These are phyloP conservation scores for Incumbomyces lentus DNA, from an alignment of 2,329 filamentous ascomycete species.

Conservation along the genomic window DNA sequence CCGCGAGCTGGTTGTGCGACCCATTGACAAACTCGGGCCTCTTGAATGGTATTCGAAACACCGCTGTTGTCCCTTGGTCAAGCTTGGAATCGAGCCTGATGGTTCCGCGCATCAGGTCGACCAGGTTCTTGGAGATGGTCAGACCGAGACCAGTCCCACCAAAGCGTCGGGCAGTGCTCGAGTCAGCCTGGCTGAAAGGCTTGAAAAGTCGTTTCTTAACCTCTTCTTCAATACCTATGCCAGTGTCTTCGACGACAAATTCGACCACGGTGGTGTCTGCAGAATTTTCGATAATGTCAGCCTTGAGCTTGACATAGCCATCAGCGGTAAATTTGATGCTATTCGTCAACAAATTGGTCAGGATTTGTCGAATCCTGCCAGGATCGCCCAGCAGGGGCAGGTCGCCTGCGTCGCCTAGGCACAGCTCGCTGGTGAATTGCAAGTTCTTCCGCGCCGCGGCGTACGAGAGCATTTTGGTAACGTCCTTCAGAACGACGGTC, in stretches of 20 bases:
- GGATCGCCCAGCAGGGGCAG: slow-evolving; percentile 69
- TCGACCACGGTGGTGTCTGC: slow-evolving; percentile 55
- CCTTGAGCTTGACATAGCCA: slow-evolving; percentile 57
- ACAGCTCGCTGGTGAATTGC: slow-evolving; percentile 56
- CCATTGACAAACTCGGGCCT: slow-evolving; percentile 48
- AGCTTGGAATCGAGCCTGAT: slow-evolving; percentile 59
- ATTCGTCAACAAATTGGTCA: slow-evolving; percentile 69
- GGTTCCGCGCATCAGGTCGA: slow-evolving; percentile 69
- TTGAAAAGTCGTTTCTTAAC: slow-evolving; percentile 64
- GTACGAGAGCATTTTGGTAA: slow-evolving; percentile 69
- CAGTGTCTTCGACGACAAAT: slow-evolving; percentile 66
- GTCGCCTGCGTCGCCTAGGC: slow-evolving; percentile 50
- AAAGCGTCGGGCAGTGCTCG: slow-evolving; percentile 67
- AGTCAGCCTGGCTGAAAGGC: slow-evolving; percentile 72
- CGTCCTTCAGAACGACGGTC: slow-evolving; percentile 60
- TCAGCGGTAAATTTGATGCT: slow-evolving; percentile 65
- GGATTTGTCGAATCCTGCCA: slow-evolving; percentile 62
- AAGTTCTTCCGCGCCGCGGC: slow-evolving; percentile 65
- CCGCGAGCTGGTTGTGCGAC: slow-evolving; percentile 43
- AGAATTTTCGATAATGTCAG: slow-evolving; percentile 54
- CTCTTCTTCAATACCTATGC: slow-evolving; percentile 71
- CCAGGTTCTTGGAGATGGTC: slow-evolving; percentile 70
- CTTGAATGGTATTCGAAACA: slow-evolving; percentile 67
- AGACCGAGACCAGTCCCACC: slow-evolving; percentile 68
- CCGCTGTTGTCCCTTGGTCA: slow-evolving; percentile 61